Evolutionary conservation across 148 eudicot species (phyloP), one percentile per base, ranked within the genome.

Genomic region (Hydrangea macrophylla): DNA sequence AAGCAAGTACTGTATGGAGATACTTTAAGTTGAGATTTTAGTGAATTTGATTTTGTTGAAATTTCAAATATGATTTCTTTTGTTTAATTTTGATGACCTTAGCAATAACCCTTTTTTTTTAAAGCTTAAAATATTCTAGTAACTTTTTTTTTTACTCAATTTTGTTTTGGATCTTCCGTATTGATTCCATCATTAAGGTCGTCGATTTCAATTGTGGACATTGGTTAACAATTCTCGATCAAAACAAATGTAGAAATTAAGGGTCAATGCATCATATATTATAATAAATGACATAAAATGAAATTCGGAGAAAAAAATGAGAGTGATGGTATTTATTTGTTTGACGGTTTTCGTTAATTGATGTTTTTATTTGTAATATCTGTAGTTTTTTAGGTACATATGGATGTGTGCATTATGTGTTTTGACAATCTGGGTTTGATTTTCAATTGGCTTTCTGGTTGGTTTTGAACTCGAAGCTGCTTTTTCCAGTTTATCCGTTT

Each of bases 391-490:
- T 48, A 69, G 75, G 27, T 40, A 20, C 80, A 79, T 82, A 51
- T 79, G 80, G 83, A 76, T 72, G 28, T 68, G 86, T 73, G 79
- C 81, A 63, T 62, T 64, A 55, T 76, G 65, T 56, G 55, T 67
- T 59, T 62, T 53, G 54, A 33, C 7, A 24, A 13, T 77, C 25
- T 60, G 58, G 42, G 56, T 58, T 71, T 71, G 68, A 68, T 31
- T 32, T 62, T 68, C 65, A 67, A 62, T 64, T 55, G 18, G n/a
- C 80, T 81, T 81, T 77, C 67, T 75, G 75, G 78, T 76, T 80
- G 82, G 84, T 82, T 84, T 81, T 73, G 81, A 83, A 83, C 88
- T 83, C 81, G 86, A 85, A 79, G 88, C 74, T 57, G 63, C 88
- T 82, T 85, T 88, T 83, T 56, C 81, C 83, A 75, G 81, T 71